Conservation (phyloP, 139 green algal genomes). For the Edaphochlamys debaryana region DNA sequence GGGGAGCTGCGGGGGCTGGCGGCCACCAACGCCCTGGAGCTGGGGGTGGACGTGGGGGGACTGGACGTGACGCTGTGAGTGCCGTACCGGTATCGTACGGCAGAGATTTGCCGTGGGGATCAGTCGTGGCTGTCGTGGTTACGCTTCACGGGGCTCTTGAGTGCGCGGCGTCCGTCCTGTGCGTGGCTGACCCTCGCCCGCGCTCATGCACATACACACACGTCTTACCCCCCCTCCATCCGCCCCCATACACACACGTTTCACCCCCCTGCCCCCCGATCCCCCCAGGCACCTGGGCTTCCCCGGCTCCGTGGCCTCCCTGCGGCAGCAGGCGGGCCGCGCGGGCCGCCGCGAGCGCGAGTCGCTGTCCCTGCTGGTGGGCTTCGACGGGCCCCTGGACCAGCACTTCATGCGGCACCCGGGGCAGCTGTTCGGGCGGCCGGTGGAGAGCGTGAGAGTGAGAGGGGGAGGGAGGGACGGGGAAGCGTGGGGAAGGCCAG, state of each 20-base stretch:
- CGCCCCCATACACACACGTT: no score
- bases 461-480: not conserved
- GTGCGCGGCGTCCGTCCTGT: no score
- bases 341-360: conserved; percentile 84
- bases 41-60: conserved; percentile 95
- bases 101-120: no score
- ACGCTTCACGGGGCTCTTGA: no score
- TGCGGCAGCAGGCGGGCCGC: conserved; percentile 94
- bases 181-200: no score
- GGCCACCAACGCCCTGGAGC: conserved; percentile 96
- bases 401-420: conserved; percentile 95
- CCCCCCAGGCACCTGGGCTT: conserved; percentile 74
- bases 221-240: no score
- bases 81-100: no score
- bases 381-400: conserved; percentile 92
- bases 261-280: no score
- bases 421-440: conserved; percentile 76
- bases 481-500: not conserved
- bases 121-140: no score
- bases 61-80: conserved; percentile 90
- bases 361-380: conserved; percentile 86
- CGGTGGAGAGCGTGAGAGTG: conserved; percentile 83
- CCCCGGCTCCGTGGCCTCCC: conserved; percentile 73
- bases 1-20: conserved; percentile 71
- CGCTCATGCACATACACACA: no score